These are phyloP conservation scores for Ogataea hybrid DNA, from an alignment of 1,139 yeast species.

Conservation along the genomic window DNA sequence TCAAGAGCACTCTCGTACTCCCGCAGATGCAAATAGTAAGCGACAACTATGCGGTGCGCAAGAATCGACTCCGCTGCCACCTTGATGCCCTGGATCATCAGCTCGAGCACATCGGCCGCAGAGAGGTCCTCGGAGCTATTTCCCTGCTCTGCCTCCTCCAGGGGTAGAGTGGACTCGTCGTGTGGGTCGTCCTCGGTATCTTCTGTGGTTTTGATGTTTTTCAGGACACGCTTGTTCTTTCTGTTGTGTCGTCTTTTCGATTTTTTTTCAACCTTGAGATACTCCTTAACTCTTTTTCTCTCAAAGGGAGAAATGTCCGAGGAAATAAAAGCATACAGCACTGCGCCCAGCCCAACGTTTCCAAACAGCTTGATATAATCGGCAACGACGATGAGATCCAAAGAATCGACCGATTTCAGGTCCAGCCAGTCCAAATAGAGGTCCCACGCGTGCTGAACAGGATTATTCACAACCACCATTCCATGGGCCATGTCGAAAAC, in stretches of 20 bases:
- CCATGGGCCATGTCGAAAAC: constrained; percentile 64
- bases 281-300: constrained; percentile 27
- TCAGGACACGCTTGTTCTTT: constrained; percentile 6
- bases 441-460: constrained; percentile 69
- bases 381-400: constrained; percentile 47
- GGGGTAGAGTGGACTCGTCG: constrained; percentile 18
- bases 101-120: constrained; percentile 53
- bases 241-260: constrained; percentile 19
- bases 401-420: constrained; percentile 43
- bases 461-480: constrained; percentile 67
- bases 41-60: constrained; percentile 63
- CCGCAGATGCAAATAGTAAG: constrained; percentile 56
- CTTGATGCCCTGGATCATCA: constrained; percentile 54
- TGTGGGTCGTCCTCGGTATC: constrained; percentile 11
- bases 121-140: constrained; percentile 30
- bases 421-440: constrained; percentile 78
- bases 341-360: constrained; percentile 54
- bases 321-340: constrained; percentile 55
- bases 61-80: constrained; percentile 50
- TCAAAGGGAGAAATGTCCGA: constrained; percentile 70
- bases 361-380: constrained; percentile 59
- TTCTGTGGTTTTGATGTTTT: constrained; percentile 15
- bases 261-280: constrained; percentile 30
- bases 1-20: constrained; percentile 67
- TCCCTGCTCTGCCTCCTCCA: constrained; percentile 20